Evolutionary conservation across 345 rosid species (phyloP), one percentile per base, ranked within the genome.

Genomic region (Xanthoceras sorbifolium): DNA sequence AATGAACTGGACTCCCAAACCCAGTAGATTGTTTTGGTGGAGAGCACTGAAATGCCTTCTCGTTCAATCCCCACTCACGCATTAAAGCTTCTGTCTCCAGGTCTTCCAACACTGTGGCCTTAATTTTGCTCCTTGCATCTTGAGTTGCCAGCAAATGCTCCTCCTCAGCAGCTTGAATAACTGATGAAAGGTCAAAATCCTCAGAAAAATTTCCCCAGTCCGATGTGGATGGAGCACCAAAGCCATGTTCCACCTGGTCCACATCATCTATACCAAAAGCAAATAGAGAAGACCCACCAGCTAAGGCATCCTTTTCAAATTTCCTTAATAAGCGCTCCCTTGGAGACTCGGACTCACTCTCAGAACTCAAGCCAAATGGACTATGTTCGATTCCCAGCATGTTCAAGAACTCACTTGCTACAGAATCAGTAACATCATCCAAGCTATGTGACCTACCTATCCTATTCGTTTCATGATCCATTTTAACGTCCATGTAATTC

Each of bases 301-400:
- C 95, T 14, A 91, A 81, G 6, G 89, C 79, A 55, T 94, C 98
- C 85, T 89, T 83, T 88, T 95, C 99, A 83, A 95, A 95, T 67
- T 93, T 87, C 85, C 96, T 90, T 67, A 95, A 77, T 59, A 95
- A 85, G 38, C 89, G 93, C 86, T 90, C 99, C 82, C 99, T 86
- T 48, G 99, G 99, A 72, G 98, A 95, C 80, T 95, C 98, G 8
- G 99, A 92, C 76, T 95, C 99, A 79, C 92, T 91, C 74, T 87
- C 95, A 42, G 92, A 84, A 82, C 88, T 88, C 82, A 82, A 72
- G 81, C 89, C 89, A 76, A 87, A 82, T 78, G 97, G 93, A 84
- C 92, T 87, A 70, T 88, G 89, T 75, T 89, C 97, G 48, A 93
- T 83, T 62, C 94, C 97, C 79, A 93, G 82, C 97, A 93, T 90